Conservation (phyloP, 257 asterid species). For the Lithospermum erythrorhizon region DNA sequence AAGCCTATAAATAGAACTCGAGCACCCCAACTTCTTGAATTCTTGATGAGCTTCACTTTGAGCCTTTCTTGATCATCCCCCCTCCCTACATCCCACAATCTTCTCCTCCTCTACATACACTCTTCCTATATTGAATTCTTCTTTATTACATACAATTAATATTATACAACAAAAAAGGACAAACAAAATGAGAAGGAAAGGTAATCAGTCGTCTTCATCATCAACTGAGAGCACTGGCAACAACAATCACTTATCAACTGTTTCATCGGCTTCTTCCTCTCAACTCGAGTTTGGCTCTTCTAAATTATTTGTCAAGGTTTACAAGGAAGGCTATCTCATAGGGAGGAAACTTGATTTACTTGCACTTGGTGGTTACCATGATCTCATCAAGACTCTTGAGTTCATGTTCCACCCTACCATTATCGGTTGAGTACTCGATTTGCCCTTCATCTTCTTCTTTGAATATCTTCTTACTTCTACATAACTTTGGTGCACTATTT, state of each 20-base stretch:
- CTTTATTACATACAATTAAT: too few species aligned
- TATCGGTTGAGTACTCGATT: slow-evolving; percentile 1
- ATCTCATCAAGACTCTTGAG: slow-evolving; percentile 8
- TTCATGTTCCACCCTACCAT: slow-evolving; percentile 8
- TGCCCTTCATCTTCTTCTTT: too few species aligned
- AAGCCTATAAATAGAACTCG: too few species aligned
- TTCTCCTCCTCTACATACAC: too few species aligned
- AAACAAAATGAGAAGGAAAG: neutral
- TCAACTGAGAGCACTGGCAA: neutral
- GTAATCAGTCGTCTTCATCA: neutral
- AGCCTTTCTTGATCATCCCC: too few species aligned
- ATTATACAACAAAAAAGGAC: too few species aligned
- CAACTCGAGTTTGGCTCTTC: neutral
- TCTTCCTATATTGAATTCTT: too few species aligned
- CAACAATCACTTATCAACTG: neutral
- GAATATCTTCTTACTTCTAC: too few species aligned
- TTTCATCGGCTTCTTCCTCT: neutral
- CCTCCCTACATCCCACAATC: too few species aligned
- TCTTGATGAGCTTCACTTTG: too few species aligned
- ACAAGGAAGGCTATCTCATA: slow-evolving; percentile 11
- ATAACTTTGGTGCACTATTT: too few species aligned
- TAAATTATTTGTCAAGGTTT: slow-evolving; percentile 7
- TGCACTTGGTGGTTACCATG: slow-evolving; percentile 8
- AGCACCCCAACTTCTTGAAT: too few species aligned
- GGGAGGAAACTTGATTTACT: slow-evolving; percentile 13